Evolutionary conservation across 345 rosid species (phyloP).

Genomic region (Eucalyptus sideroxylon): DNA sequence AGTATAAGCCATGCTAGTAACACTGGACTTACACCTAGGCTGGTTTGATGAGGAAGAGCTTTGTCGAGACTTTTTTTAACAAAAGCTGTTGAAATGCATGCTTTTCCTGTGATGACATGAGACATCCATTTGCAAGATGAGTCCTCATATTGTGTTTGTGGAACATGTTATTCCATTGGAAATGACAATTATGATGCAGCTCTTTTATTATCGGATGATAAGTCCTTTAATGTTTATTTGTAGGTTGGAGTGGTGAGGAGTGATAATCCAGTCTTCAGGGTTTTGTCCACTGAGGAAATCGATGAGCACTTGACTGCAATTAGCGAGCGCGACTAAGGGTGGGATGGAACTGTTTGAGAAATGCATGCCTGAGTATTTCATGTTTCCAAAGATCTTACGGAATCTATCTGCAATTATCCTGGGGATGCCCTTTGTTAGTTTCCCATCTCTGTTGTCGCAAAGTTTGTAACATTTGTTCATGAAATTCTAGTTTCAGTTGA

Average conservation of each 20-base stretch:
- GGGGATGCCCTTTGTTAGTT: neutral
- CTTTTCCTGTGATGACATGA: neutral
- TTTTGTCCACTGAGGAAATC: conserved; percentile 40
- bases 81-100: neutral
- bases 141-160: neutral
- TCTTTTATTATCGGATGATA: neutral
- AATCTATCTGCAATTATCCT: neutral
- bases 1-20: neutral
- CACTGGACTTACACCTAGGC: neutral
- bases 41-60: neutral
- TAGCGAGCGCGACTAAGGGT: conserved; percentile 36
- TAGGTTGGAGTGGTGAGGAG: conserved; percentile 59
- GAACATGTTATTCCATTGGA: neutral
- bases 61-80: neutral
- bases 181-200: neutral
- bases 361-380: neutral
- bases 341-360: neutral
- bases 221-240: neutral
- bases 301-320: conserved; percentile 60
- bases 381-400: neutral
- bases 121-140: neutral
- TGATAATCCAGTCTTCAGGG: conserved; percentile 31
- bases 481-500: neutral
- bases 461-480: neutral
- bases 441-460: neutral